phyloP scores from a whole-genome alignment of 2,329 filamentous ascomycete species.

The Helicocarpus griseus region DNA sequence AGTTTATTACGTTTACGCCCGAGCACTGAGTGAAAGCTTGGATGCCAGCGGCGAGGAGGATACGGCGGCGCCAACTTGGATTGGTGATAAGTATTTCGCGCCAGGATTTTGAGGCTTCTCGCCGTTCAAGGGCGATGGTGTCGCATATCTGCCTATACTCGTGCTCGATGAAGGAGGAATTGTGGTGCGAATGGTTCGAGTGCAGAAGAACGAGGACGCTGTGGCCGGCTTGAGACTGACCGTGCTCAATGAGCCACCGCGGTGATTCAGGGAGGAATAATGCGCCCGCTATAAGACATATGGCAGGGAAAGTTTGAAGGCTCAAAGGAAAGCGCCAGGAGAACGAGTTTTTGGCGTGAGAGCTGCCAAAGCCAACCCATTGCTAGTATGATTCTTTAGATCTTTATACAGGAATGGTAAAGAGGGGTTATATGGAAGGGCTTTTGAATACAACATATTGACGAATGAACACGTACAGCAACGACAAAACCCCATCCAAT shows the following conservation, averaged over 20 bases:
- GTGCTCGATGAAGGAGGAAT: constrained; percentile 23
- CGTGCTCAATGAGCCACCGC: constrained; percentile 29
- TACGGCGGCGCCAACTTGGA: constrained; percentile 36
- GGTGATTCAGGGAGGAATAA: constrained; percentile 27
- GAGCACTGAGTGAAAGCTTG: constrained; percentile 42
- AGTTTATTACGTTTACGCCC: constrained; percentile 40
- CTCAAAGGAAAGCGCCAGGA: constrained; percentile 28
- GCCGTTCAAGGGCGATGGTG: constrained; percentile 29
- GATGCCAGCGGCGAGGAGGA: constrained; percentile 40
- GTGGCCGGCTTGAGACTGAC: constrained; percentile 25
- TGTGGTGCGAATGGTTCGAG: constrained; percentile 15
- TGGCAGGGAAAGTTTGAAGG: constrained; percentile 32
- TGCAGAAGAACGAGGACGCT: constrained; percentile 25
- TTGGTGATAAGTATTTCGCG: constrained; percentile 33
- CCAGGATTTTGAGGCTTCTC: constrained; percentile 29
- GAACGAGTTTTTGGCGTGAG: constrained; percentile 27
- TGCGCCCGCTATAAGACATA: constrained; percentile 26
- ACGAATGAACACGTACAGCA: constrained; percentile 20
- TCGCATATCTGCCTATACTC: constrained; percentile 35
- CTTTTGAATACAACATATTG: background rate
- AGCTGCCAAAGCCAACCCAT: constrained; percentile 41
- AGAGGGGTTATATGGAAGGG: background rate
- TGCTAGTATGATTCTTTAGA: constrained; percentile 4
- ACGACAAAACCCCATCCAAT: constrained; percentile 35
- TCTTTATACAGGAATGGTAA: no score